Evolutionary conservation across 306 rosid genomes (phyloP), one percentile per base, ranked within the genome.

Genomic region (Begonia peltatifolia): DNA sequence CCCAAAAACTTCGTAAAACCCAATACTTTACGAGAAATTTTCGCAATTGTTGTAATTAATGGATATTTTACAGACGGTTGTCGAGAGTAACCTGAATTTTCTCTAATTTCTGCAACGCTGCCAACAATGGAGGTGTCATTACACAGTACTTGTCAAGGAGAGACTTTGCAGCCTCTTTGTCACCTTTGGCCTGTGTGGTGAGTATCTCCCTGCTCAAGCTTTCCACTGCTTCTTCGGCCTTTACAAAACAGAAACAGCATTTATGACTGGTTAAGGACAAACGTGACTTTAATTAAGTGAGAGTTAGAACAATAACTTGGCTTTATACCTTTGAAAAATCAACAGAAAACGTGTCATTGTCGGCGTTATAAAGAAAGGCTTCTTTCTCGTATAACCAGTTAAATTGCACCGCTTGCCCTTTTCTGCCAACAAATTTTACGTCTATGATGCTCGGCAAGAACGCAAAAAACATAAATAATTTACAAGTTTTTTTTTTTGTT

Each of bases 331-430:
- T 83, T 20, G 74, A 61, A 77, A 85, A 90, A 65, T 90, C 84
- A 64, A 90, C 86, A 38, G 92, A 83, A 69, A 90, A 74, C 20
- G 67, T 79, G 50, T 76, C 74, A 41, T 76, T 84, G 44, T 78
- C 84, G 9, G 77, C 44, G 46, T 78, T 71, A 58, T 76, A 67
- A 48, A 83, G 51, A 70, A 90, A 80, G 60, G 97, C 94, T 62
- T 76, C 92, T 83, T 80, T 70, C 73, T 74, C 85, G 63, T 74
- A 74, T 44, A 90, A 58, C 95, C 95, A 90, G 74, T 90, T 90
- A 72, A 90, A 90, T 67, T 90, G 97, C 75, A 90, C 63, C 16
- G 97, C 95, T 62, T 90, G 97, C 57, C 97, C 97, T 69, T 90
- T 90, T 50, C 97, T 90, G 73, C 58, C 25, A 67, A 73, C 20